Evolutionary conservation across 805 yeast species (phyloP), one percentile per base, ranked within the genome.

Genomic region (Monosporozyma yasuniensis): DNA sequence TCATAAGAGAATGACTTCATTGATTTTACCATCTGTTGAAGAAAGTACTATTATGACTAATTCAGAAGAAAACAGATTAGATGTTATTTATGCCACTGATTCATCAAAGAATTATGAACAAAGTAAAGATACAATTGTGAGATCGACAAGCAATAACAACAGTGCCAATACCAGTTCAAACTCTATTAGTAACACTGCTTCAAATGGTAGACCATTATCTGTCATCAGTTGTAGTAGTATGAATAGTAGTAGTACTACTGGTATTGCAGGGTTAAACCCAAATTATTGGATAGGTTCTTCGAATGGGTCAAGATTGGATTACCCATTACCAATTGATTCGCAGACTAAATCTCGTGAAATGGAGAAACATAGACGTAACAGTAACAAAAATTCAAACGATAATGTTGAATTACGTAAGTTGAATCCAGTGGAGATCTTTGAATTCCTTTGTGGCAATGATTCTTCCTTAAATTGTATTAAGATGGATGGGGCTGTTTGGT

Each of bases 401-500:
- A 39, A 38, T 21, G 23, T 52, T 14, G 52, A 51, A 39, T 50
- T 61, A 23, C 46, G 53, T 23, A 56, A 56, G 27, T 41, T 64
- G 28, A 56, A 55, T 37, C 54, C 61, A 4, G 53, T 51, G 2
- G 58, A 54, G 44, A 51, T 61, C 10, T 60, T 61, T 48, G 59
- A 56, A 44, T 37, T 42, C 18, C 46, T 56, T 28, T 52, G 48
- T 21, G 34, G 44, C 6, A 44, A 34, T 14, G 48, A 42, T 9
- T 42, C 48, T 27, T 37, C 19, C 7, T 48, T 59, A 14, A 42
- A 43, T 23, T 47, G n/a, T 22, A 39, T 64, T 14, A 54, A 52
- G 11, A 56, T 65, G 56, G 61, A 63, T 32, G 54, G 56, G 25
- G 57, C 56, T 21, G 61, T 61, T 19, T 65, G 69, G 69, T 62